A percentile compares a stretch with the other conserved stretches of the same genome.
phyloP scores from a whole-genome alignment of 1,284 basidiomycete species.

The Trichosporon ovoides region DNA sequence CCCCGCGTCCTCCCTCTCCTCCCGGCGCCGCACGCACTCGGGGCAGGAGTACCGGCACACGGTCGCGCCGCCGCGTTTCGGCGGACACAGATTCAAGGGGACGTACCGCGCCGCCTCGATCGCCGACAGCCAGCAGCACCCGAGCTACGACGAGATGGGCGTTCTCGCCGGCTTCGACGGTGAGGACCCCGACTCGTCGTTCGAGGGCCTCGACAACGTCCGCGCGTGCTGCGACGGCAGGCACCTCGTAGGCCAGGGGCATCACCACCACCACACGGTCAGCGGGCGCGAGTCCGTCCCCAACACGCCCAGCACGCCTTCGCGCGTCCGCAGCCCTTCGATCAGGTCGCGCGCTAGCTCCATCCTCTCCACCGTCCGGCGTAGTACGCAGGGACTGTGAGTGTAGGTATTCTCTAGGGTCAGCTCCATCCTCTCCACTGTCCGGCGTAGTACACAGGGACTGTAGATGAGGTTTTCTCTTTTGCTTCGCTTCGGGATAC shows the following conservation, averaged over 20 bases:
- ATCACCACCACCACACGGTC: slow-evolving; percentile 56
- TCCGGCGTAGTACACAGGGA: too few relatives aligned
- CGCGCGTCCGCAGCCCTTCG: slow-evolving; percentile 32
- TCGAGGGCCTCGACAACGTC: slow-evolving; percentile 90
- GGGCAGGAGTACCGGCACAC: slow-evolving; percentile 54
- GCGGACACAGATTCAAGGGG: slow-evolving; percentile 43
- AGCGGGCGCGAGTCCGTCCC: slow-evolving; percentile 57
- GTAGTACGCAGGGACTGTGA: neutral
- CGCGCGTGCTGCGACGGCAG: slow-evolving; percentile 88
- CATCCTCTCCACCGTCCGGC: slow-evolving; percentile 21
- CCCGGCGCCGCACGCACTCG: slow-evolving; percentile 71
- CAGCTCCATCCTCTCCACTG: too few relatives aligned
- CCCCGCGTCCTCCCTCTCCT: slow-evolving; percentile 47
- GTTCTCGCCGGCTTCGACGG: slow-evolving; percentile 55
- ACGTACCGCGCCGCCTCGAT: slow-evolving; percentile 36
- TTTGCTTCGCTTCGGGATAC: too few relatives aligned
- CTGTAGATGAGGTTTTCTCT: too few relatives aligned
- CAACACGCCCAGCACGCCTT: slow-evolving; percentile 20
- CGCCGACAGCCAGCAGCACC: slow-evolving; percentile 44
- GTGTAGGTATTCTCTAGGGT: too few relatives aligned
- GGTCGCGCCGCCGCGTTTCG: slow-evolving; percentile 34
- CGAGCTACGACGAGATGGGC: slow-evolving; percentile 19
- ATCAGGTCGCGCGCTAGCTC: slow-evolving; percentile 22
- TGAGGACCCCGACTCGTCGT: slow-evolving; percentile 72
- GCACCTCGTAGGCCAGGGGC: slow-evolving; percentile 62